Base-by-base conservation (phyloP, 2,329 filamentous ascomycete genomes). In the Phoma sp. region DNA sequence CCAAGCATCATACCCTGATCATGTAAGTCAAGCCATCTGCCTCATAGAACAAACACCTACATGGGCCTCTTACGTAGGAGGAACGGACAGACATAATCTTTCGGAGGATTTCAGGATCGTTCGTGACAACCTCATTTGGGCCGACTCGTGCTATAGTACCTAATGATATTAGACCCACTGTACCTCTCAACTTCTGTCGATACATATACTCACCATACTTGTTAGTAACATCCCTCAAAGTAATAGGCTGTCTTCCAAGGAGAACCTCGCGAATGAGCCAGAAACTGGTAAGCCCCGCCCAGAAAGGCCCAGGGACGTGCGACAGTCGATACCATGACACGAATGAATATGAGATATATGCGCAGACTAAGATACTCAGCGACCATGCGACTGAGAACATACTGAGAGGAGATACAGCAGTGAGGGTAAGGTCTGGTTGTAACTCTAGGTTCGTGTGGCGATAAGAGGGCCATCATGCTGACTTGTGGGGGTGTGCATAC, bases 121-220 rank as follows among this genome's bases (percentile, higher is more conserved):
- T 75, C 0, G 80, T 81, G 40, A 80, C 59, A 30, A 82, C 65
- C 36, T 80, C 61, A 23, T 78, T 79, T 5, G 81, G 80, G 0
- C 78, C 75, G 23, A 79, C 74, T 29, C 80, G 45, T 9, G 18
- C 46, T 4, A 48, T 22, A 5, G 32, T 13, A 14, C 42, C 42
- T 45, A 23, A 7, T 22, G 2, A 13, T 7, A 11, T 36, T 11
- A 36, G 22, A 2, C 13, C 14, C 18, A 18, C 18, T 18, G 18
- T 18, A 18, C 18, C 18, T 18, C 18, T 18, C 18, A 18, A 1
- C 2, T 18, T 18, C 18, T 29, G 27, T 7, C 27, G 6, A 7
- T 6, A 29, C 3, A 7, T 6, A 29, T 29, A 29, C 6, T 29
- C 30, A 59, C 59, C 61, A 39, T 60, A 64, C 29, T 53, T 53